Percentiles rank a stretch among this genome's conserved stretches.
phyloP scores from a whole-genome alignment of 2,329 filamentous ascomycete genomes.

The Cladobotryum protrusum region DNA sequence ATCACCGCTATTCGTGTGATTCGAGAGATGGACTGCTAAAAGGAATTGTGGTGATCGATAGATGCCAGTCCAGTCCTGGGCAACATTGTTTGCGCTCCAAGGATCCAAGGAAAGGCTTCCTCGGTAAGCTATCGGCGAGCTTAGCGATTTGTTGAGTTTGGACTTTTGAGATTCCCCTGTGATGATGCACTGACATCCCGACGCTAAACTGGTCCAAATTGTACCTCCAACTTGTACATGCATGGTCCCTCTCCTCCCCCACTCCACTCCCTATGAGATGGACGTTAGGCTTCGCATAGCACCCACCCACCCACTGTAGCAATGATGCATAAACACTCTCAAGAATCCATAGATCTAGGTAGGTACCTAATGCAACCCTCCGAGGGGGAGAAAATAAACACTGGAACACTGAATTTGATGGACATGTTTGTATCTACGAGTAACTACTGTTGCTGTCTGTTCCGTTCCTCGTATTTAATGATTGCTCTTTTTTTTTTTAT shows the following conservation, averaged over 20 bases:
- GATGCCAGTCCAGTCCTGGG: not conserved
- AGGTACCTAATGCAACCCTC: no score
- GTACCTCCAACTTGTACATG: no score
- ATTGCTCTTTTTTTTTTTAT: no score
- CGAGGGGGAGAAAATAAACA: no score
- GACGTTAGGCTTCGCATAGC: not conserved
- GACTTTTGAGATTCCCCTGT: constrained; percentile 8
- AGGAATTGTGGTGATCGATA: not conserved
- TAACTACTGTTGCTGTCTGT: no score
- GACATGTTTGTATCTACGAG: constrained; percentile 6
- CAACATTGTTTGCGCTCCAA: constrained; percentile 5
- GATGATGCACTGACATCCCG: constrained; percentile 2
- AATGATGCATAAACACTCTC: no score
- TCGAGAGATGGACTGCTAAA: not conserved
- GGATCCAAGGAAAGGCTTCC: not conserved
- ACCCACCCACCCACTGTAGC: not conserved
- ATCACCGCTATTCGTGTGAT: not conserved
- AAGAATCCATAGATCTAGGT: no score
- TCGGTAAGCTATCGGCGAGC: not conserved
- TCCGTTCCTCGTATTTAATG: no score
- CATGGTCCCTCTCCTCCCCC: no score
- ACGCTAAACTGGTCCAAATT: constrained; percentile 11
- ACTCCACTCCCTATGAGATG: not conserved
- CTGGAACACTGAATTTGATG: not conserved
- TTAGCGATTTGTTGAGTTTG: not conserved